Base-by-base conservation (phyloP, 164 flowering plant species). In the Nymphaea colorata region DNA sequence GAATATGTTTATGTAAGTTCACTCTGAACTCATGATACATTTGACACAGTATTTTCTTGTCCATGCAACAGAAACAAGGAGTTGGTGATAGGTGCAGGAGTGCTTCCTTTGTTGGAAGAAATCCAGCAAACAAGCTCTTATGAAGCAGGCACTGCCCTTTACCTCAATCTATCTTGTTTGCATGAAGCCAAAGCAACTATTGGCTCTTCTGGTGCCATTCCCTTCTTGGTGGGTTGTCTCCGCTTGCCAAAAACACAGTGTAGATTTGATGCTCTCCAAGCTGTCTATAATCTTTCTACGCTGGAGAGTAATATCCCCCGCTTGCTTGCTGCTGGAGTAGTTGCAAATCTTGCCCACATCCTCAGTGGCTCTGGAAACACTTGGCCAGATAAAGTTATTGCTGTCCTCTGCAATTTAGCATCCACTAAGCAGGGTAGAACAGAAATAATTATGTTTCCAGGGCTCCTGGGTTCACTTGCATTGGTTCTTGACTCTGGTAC, bases 91-190 rank as follows among this genome's bases (percentile, higher is more conserved):
- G 78, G 79, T 11, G 82, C 87, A 4, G 94, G 90, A 65, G 82
- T 95, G 41, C 76, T 89, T 59, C 73, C 84, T 4, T 68, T 85
- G 72, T 71, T 95, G 57, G 94, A 88, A 74, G 79, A 83, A 68
- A 92, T 95, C 94, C 80, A 75, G 53, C 74, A 74, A 47, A 60
- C 84, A 25, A 70, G 74, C 11, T 77, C 89, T 15, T 77, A 75
- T 61, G 87, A 81, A 72, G 70, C 87, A 41, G 97, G 93, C 4
- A 82, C 90, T 11, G 99, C 98, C 7, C 91, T 95, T 64, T 95
- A 84, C 74, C 83, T 95, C 64, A 92, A 87, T 67, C 87, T 95
- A 16, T 90, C 98, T 16, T 90, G 89, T 76, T 86, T 92, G n/a
- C 93, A 89, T 47, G 86, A 84, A 77, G 98, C 93, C 59, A 95